phyloP scores from a whole-genome alignment of 1,284 basidiomycete species.

The Cryptococcus sp. region DNA sequence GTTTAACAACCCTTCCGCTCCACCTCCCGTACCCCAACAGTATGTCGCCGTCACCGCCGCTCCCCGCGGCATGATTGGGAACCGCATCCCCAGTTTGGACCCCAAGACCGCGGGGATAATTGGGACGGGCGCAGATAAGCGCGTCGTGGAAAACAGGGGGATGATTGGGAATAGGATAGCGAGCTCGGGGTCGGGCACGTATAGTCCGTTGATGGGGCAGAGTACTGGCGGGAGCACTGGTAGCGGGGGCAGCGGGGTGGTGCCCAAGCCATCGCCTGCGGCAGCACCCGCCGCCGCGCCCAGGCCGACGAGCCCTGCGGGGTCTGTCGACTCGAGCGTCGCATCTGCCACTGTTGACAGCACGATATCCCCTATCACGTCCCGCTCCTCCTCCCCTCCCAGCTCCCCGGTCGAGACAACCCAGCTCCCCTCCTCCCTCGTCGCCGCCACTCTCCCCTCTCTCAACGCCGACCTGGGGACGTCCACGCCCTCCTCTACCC shows the following conservation, averaged over 20 bases:
- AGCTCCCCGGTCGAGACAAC: conserved; percentile 20
- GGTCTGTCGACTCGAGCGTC: conserved; percentile 29
- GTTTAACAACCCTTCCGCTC: conserved; percentile 44
- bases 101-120: conserved; percentile 40
- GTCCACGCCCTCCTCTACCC: conserved; percentile 44
- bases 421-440: conserved; percentile 20
- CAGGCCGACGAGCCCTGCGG: conserved; percentile 11
- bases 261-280: too few species aligned
- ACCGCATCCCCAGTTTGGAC: conserved; percentile 43
- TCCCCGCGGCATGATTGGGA: conserved; percentile 41
- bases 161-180: conserved; percentile 47
- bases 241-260: conserved; percentile 2
- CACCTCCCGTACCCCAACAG: conserved; percentile 39
- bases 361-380: conserved; percentile 31
- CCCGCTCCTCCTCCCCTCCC: conserved; percentile 26
- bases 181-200: conserved; percentile 8
- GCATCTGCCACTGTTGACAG: conserved; percentile 21
- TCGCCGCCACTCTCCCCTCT: conserved; percentile 35
- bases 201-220: conserved; percentile 7
- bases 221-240: conserved; percentile 8
- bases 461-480: conserved; percentile 24
- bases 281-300: neutral
- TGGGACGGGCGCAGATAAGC: conserved; percentile 15
- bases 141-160: conserved; percentile 36
- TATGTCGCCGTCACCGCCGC: conserved; percentile 28